Percentiles rank a stretch among this genome's conserved stretches.
Conservation (phyloP, 2,329 filamentous ascomycete species). For the Sclerotinia borealis region DNA sequence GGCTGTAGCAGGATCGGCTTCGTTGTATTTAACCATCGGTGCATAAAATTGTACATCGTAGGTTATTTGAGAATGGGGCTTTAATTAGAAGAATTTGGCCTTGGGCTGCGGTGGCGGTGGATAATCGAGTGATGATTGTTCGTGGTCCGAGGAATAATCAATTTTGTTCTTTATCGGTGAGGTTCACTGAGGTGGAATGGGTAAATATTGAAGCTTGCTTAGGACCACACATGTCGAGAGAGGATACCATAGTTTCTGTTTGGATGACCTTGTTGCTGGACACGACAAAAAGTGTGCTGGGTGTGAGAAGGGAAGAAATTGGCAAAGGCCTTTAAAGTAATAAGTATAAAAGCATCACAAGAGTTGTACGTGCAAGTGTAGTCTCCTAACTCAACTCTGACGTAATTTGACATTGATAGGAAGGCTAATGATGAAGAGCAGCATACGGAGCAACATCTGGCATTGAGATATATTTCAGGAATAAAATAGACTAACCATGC, state of each 20-base stretch:
- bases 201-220: slow-evolving; percentile 7
- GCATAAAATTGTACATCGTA: slow-evolving; percentile 19
- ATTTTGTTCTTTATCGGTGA: background rate
- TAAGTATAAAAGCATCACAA: background rate
- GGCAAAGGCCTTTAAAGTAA: background rate
- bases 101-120: slow-evolving; percentile 15
- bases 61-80: slow-evolving; percentile 14
- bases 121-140: slow-evolving; percentile 17
- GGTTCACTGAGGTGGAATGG: slow-evolving; percentile 10
- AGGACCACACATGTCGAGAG: slow-evolving; percentile 7
- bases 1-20: slow-evolving; percentile 11
- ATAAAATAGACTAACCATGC: slow-evolving; percentile 8
- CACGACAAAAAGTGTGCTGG: slow-evolving; percentile 17
- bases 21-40: slow-evolving; percentile 16
- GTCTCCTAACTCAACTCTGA: background rate
- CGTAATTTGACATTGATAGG: background rate
- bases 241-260: background rate
- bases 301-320: slow-evolving; percentile 15
- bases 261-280: slow-evolving; percentile 2
- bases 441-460: background rate
- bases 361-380: background rate
- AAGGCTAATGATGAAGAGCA: background rate
- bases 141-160: slow-evolving; percentile 16
- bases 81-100: slow-evolving; percentile 16
- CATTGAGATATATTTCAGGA: background rate